Percentiles rank a stretch among this genome's conserved stretches.
Evolutionary conservation across 208 protist species (phyloP).

Genomic region (Trichomonas gallinae): DNA sequence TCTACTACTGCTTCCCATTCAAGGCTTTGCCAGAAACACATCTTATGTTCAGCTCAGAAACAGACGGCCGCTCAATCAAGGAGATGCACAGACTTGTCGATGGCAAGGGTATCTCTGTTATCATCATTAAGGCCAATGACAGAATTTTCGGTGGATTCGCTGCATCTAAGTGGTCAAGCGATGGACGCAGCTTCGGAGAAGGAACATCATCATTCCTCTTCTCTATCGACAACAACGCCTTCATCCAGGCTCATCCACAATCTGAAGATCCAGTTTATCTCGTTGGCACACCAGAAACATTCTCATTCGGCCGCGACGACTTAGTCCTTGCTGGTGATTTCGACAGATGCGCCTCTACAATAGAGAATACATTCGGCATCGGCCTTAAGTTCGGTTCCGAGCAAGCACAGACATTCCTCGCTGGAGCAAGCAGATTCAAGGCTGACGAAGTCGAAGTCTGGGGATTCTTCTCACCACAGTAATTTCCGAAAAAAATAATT

Average conservation of each 20-base stretch:
- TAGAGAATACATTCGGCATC: neutral
- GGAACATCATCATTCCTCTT: neutral
- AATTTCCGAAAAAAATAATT: neutral
- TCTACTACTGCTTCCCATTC: constrained; percentile 18
- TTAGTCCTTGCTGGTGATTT: neutral
- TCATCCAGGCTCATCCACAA: neutral
- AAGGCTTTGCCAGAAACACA: neutral
- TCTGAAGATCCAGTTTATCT: neutral
- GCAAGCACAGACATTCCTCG: neutral
- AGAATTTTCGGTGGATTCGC: neutral
- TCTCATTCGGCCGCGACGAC: neutral
- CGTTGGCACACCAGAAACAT: neutral
- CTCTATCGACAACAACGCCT: neutral
- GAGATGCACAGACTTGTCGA: neutral
- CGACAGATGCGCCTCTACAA: neutral
- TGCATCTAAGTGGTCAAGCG: neutral
- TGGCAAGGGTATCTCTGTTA: neutral
- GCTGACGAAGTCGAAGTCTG: constrained; percentile 13
- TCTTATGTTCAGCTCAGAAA: neutral
- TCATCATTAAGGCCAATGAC: neutral
- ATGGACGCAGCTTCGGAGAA: neutral
- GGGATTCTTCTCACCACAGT: constrained; percentile 10
- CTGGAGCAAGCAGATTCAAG: neutral
- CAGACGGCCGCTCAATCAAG: neutral
- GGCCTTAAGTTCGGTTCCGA: neutral